Evolutionary conservation across 1,284 basidiomycete genomes (phyloP), one percentile per base, ranked within the genome.

Genomic region (Ceratobasidium sp.): DNA sequence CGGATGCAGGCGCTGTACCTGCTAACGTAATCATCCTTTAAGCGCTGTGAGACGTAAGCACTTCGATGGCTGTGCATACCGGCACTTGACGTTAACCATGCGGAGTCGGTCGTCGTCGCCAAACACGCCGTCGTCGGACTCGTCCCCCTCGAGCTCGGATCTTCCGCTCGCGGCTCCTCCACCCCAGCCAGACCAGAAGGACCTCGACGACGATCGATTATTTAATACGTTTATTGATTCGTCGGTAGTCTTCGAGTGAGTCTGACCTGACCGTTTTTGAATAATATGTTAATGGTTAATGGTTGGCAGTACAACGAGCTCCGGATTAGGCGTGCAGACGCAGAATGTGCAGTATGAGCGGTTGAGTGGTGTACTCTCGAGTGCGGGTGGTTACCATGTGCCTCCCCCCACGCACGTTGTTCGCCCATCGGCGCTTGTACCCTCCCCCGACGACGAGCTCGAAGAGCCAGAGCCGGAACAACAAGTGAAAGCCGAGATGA

Each of bases 71-170:
- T 6, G 62, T 64, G 62, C 47, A 31, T 1, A 11, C 17, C 36
- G 15, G n/a, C 29, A 17, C n/a, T 47, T 15, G 45, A 47, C 62
- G 54, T 57, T 29, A 15, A 64, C 62, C 44, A 72, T 62, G 69
- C 56, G 56, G 14, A 48, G 69, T 17, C 69, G 69, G 69, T 72
- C 69, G 45, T 72, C 69, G 31, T 72, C 69, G 56, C 56, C 69
- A 24, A 72, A 72, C 57, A 72, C 69, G 19, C 69, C 69, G 14
- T 72, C 69, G 45, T 72, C 69, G 31, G 69, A 72, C 47, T 72
- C 69, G 57, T 72, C 69, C 27, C 69, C 69, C 19, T 72, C 69
- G 69, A 72, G 69, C 15, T 72, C 69, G 31, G 69, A 72, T 50
- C 56, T 72, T 22, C 69, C 69, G 27, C 57, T 72, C 11, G 69